These are phyloP conservation scores for Alnus glutinosa DNA, from an alignment of 306 rosid genomes.

Conservation along the genomic window DNA sequence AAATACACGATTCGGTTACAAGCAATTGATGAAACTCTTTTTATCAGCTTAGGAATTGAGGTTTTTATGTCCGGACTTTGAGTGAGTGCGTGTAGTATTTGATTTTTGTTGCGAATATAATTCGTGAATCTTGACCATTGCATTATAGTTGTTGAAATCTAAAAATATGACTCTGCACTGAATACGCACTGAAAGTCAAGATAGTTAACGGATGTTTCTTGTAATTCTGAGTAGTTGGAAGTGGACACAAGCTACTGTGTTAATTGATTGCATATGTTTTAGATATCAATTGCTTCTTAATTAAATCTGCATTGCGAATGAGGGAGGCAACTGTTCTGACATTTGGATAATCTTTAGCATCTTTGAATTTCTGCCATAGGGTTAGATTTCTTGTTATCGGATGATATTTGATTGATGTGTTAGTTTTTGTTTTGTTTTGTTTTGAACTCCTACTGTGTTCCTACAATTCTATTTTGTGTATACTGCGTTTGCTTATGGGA, in stretches of 20 bases:
- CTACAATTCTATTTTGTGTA: neutral
- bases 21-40: neutral
- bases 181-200: neutral
- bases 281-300: neutral
- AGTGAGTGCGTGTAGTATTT: neutral
- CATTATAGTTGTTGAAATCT: neutral
- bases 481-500: neutral
- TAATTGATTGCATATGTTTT: neutral
- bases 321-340: neutral
- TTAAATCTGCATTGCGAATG: too few relatives aligned
- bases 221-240: neutral
- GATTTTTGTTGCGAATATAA: neutral
- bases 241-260: neutral
- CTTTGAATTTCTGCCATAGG: neutral
- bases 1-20: neutral
- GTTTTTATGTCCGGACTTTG: neutral
- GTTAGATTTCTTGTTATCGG: neutral
- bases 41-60: neutral
- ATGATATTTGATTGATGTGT: neutral
- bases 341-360: neutral
- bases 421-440: neutral
- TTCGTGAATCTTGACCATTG: neutral
- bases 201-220: neutral
- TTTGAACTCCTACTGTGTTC: neutral
- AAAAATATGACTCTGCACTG: neutral